Evolutionary conservation across 768 basidiomycete genomes (phyloP), one percentile per base, ranked within the genome.

Genomic region (Zangia roseola): DNA sequence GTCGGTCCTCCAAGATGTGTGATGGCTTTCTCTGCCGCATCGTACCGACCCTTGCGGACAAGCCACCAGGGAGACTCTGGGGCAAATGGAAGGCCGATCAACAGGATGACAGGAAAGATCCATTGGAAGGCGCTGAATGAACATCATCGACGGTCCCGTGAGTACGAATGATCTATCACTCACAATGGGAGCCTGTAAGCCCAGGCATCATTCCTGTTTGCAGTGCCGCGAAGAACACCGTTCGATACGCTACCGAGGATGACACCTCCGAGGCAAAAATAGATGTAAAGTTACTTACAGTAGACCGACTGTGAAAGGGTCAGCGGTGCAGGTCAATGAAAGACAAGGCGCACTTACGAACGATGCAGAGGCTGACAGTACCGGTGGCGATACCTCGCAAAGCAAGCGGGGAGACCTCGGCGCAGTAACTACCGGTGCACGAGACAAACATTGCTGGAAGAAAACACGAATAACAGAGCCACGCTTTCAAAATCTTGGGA

Each of bases 21-120:
- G n/a, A 69, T 19, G 13, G 59, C 42, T 24, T 30, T 50, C 37
- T 53, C 49, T 1, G 68, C 68, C 0, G 66, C 60, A 9, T 60
- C 62, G 3, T 59, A 4, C 10, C 58, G 49, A 36, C 66, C 66
- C 28, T 60, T 57, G 6, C 68, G 64, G 2, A 69, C 68, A 7
- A 69, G 56, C 68, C 68, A 69, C 68, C 68, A 69, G 0, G 66
- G 68, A 0, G 57, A 59, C 44, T 69, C 68, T 0, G 68, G 67
- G 3, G 65, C 65, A 25, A 69, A 65, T 1, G 57, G 54, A 28
- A 69, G 57, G 14, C 69, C 69, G 5, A 60, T 41, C 39, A 69
- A 45, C 39, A 69, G 58, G 4, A 68, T 56, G 35, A 61, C 24
- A 0, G 67, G 69, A 50, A 67, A 68, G 34, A 69, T 63, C 62